Base-by-base conservation (phyloP, 2,329 filamentous ascomycete genomes). In the Cryphonectria japonica region DNA sequence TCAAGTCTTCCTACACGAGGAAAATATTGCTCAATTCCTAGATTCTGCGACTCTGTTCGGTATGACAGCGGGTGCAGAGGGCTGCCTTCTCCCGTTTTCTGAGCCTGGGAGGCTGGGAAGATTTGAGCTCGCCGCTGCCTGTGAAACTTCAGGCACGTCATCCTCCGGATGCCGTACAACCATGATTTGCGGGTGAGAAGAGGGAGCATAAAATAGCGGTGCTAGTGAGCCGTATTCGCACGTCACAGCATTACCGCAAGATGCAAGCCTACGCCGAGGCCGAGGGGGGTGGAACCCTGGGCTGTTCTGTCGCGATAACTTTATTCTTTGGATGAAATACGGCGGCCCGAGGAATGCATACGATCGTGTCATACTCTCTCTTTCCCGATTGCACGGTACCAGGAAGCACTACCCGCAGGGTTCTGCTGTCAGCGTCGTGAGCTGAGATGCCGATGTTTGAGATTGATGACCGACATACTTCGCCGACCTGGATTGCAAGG, bases 271-370 rank as follows among this genome's bases (percentile, higher is more conserved):
- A 43, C 61, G 43, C 63, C 37, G 61, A 63, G 26, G 60, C 59
- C 67, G 67, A 57, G 52, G 19, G 19, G 39, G 37, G 37, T 39
- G 37, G 37, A 41, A 41, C 16, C 26, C 62, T 37, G 19, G 6
- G 32, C 50, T 68, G 41, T 60, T 14, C 46, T 34, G n/a, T 11
- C n/a, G 9, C n/a, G 50, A 63, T 29, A 19, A 34, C 34, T n/a
- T 16, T 32, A 32, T 59, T 32, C 14, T 32, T 59, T 32, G 14
- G n/a, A 4, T 8, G 4, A 32, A 7, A 1, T 59, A 54, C 61
- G 52, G 65, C 70, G 70, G 70, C 60, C 70, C 70, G 68, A 72
- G 46, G 50, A 46, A 57, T 72, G 70, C 70, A 70, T 70, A 61
- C 41, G 61, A 41, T 41, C 70, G 60, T 59, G 32, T 43, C 62